Evolutionary conservation across 129 eudicot genomes (phyloP).

Genomic region (Gnaphalium uliginosum): DNA sequence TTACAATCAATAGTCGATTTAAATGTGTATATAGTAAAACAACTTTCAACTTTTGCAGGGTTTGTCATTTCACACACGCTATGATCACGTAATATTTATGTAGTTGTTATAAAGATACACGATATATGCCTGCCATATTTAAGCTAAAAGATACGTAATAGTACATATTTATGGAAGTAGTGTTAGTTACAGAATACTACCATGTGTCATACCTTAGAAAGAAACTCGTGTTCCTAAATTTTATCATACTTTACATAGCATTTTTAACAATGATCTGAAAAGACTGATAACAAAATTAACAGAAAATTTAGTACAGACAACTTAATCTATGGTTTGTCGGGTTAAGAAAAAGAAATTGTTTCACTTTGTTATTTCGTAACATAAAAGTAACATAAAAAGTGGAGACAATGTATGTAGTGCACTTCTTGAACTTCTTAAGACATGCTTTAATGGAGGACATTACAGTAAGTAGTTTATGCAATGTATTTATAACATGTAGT

Average conservation of each 20-base stretch:
- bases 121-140: slow-evolving; percentile 15
- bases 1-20: not conserved
- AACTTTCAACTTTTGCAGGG: slow-evolving; percentile 12
- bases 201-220: slow-evolving; percentile 13
- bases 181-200: slow-evolving; percentile 24
- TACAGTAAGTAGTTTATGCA: not conserved
- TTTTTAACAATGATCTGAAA: not conserved
- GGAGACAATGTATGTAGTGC: slow-evolving; percentile 24
- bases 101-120: slow-evolving; percentile 20
- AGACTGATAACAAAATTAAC: slow-evolving; percentile 29
- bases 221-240: slow-evolving; percentile 12
- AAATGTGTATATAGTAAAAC: not conserved
- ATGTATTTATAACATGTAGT: slow-evolving; percentile 13
- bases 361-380: slow-evolving; percentile 6
- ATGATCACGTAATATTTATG: slow-evolving; percentile 13
- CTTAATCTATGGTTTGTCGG: slow-evolving; percentile 26
- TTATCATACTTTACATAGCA: not conserved
- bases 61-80: slow-evolving; percentile 15
- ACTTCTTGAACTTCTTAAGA: slow-evolving; percentile 21
- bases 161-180: slow-evolving; percentile 23
- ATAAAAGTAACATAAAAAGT: slow-evolving; percentile 31
- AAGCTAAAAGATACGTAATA: slow-evolving; percentile 13
- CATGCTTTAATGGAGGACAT: slow-evolving; percentile 18
- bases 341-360: slow-evolving; percentile 19
- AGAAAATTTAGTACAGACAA: slow-evolving; percentile 22